Evolutionary conservation across 805 yeast genomes (phyloP), one percentile per base, ranked within the genome.

Genomic region (Starmerella kuoi): DNA sequence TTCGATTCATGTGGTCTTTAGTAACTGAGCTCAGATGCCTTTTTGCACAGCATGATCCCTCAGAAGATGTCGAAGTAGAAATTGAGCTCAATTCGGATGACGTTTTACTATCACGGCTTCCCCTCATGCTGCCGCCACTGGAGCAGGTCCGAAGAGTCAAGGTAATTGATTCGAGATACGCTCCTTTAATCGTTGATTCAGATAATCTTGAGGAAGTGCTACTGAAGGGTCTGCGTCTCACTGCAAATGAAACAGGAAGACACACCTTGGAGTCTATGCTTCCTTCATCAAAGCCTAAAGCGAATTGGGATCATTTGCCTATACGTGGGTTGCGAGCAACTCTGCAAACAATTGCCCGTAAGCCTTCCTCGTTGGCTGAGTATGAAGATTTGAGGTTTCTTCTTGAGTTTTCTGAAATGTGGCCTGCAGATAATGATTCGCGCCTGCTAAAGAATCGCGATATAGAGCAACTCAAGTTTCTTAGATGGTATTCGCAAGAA

Each of bases 1-100:
- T 86, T 28, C 68, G 94, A 32, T 93, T 86, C 58, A 79, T 91
- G 49, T 91, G 97, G 96, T 79, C 86, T 1, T 61, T 91, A 46
- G 73, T 93, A 0, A 79, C 80, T 4, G 86, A 79, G 50, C 79
- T 79, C 2, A 65, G 95, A 44, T 85, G 95, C 57, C 62, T 91
- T n/a, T 71, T 82, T 4, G 69, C 79, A 1, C 68, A 91, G 43
- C 85, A 86, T 56, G 76, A 79, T 7, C 72, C 70, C 18, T 70
- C 79, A 0, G 72, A 67, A 4, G 67, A 64, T 31, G 65, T 74
- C 14, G 68, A 71, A 48, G 66, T 60, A 27, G 70, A 62, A 31
- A 74, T 58, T 53, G 64, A 36, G 25, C 8, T 34, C 19, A 35
- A 31, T 12, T n/a, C 15, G 15, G 42, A 39, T n/a, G 19, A 14